Evolutionary conservation across 805 yeast species (phyloP), one percentile per base, ranked within the genome.

Genomic region (Suhomyces tanzawaensis): DNA sequence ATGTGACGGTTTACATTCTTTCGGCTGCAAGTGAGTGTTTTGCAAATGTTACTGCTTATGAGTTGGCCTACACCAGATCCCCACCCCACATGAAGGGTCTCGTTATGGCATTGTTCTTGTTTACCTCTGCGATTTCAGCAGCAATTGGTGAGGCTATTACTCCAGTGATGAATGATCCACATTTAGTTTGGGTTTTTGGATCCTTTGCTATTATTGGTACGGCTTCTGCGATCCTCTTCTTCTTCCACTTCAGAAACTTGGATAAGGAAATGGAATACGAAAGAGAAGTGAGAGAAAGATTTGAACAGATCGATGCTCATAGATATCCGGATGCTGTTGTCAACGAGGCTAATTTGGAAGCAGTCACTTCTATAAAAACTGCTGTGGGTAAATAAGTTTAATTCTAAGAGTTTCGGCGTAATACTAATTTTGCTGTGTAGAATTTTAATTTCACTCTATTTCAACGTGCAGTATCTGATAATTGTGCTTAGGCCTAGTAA

Each of bases 21-120:
- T 67, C 68, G 25, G 81, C 80, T 14, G 62, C 66, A 7, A 74
- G 78, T 34, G 81, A 76, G 52, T 74, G 79, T 53, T 75, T 74
- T 48, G 72, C 77, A 9, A 66, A 56, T 37, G 67, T 69, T 19
- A 74, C 79, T 11, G 77, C 72, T 23, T 76, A 74, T 48, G 79
- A 76, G 52, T 57, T 75, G 40, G 80, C 81, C 0, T 76, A 75
- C 53, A 66, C 77, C 3, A 60, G 74, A 51, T 62, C 79, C 4
- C 78, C 81, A 22, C 69, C 62, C 6, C 59, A 65, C 28, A 68
- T 75, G 74, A 70, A 71, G 49, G 73, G 78, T 28, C 60, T 75
- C 41, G 77, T 74, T 12, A 60, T 72, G 63, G 74, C 80, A 14
- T 47, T 65, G 33, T 64, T 62, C 55, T 58, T 65, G 35, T 62